phyloP scores from a whole-genome alignment of 768 basidiomycete species.

The Pleurotus tuber-regium region DNA sequence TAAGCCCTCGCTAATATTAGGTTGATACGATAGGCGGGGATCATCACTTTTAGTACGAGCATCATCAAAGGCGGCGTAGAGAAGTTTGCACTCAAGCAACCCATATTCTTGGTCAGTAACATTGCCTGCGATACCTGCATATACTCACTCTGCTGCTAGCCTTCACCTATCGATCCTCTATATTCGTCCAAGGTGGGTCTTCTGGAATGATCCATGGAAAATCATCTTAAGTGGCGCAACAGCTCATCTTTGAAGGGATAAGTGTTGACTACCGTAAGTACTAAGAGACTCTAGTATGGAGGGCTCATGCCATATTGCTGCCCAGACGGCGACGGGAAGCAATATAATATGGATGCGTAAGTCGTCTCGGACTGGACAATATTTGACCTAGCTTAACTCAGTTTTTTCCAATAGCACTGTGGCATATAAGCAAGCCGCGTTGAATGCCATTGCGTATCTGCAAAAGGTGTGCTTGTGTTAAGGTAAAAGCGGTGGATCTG shows the following conservation, averaged over 20 bases:
- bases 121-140: not conserved
- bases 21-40: conserved; percentile 47
- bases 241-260: conserved; percentile 76
- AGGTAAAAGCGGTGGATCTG: not conserved
- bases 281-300: not conserved
- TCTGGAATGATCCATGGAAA: not conserved
- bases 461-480: conserved; percentile 48
- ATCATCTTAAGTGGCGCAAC: not conserved
- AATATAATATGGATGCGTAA: conserved; percentile 77
- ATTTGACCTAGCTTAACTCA: not conserved
- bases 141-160: conserved; percentile 34
- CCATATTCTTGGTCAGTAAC: conserved; percentile 62
- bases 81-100: conserved; percentile 71
- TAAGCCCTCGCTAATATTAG: not conserved
- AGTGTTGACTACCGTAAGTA: conserved; percentile 64
- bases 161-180: conserved; percentile 71
- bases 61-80: conserved; percentile 74
- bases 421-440: conserved; percentile 77
- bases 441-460: conserved; percentile 74
- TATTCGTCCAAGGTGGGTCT: conserved; percentile 62
- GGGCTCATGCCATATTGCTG: conserved; percentile 1
- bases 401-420: conserved; percentile 43
- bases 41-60: conserved; percentile 68
- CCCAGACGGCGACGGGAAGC: conserved; percentile 74
- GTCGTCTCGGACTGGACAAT: conserved; percentile 17